phyloP scores from a whole-genome alignment of 306 rosid species.

The Rubus parviflorus region DNA sequence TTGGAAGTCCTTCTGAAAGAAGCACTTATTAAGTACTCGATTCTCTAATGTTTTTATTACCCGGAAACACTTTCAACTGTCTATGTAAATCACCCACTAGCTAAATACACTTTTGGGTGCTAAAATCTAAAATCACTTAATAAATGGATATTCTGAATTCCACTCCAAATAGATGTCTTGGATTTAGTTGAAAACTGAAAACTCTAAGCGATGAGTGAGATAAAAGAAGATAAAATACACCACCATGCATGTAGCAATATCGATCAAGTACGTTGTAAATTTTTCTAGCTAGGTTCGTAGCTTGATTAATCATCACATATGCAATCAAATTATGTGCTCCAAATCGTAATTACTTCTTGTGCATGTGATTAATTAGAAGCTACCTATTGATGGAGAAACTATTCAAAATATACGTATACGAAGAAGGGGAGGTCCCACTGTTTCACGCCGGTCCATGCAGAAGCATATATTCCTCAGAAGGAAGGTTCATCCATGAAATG shows the following conservation, averaged over 20 bases:
- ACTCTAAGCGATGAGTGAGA: too few relatives aligned
- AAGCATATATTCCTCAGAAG: conserved; percentile 51
- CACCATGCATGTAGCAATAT: too few relatives aligned
- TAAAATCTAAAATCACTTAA: too few relatives aligned
- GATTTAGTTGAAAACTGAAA: too few relatives aligned
- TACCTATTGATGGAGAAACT: conserved; percentile 59
- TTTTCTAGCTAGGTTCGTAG: too few relatives aligned
- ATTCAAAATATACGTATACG: conserved; percentile 59
- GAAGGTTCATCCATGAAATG: conserved; percentile 54
- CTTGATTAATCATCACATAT: background rate
- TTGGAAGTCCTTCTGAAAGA: background rate
- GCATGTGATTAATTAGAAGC: conserved; percentile 42
- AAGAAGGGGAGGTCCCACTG: conserved; percentile 59
- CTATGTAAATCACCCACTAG: too few relatives aligned
- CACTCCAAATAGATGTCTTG: too few relatives aligned
- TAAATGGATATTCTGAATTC: too few relatives aligned
- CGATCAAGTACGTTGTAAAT: too few relatives aligned
- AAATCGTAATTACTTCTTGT: background rate
- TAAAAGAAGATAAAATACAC: too few relatives aligned
- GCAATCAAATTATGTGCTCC: background rate
- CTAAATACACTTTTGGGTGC: background rate
- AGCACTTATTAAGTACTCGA: background rate
- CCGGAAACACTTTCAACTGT: background rate
- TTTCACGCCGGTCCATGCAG: conserved; percentile 51
- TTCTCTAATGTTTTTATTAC: too few relatives aligned